phyloP scores from a whole-genome alignment of 2,329 filamentous ascomycete species.

The Aspergillus pseudotamarii region DNA sequence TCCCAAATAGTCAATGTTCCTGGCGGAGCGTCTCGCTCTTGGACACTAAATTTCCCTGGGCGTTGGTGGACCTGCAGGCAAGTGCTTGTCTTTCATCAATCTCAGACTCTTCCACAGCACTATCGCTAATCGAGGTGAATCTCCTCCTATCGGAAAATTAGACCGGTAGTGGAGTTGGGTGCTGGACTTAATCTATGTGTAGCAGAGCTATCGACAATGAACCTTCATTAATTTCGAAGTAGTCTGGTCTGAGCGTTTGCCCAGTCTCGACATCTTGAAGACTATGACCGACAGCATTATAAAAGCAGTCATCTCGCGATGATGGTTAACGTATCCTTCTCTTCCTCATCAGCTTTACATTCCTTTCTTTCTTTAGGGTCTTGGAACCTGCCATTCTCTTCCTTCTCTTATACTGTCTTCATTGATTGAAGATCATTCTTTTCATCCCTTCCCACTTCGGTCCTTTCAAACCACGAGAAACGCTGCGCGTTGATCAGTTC shows the following conservation, averaged over 20 bases:
- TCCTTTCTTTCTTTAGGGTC: constrained; percentile 31
- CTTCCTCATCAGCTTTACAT: constrained; percentile 32
- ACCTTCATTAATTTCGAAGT: constrained; percentile 20
- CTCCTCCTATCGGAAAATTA: constrained; percentile 26
- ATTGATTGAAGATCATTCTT: constrained; percentile 39
- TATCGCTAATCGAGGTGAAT: constrained; percentile 25
- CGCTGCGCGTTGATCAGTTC: constrained; percentile 34
- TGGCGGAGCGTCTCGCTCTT: constrained; percentile 13
- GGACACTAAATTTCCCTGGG: constrained; percentile 3
- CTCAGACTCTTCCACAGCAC: constrained; percentile 25
- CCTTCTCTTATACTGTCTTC: constrained; percentile 32
- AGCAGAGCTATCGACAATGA: constrained; percentile 3
- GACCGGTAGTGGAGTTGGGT: constrained; percentile 13
- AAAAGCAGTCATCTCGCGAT: constrained; percentile 17
- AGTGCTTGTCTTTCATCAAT: constrained; percentile 31
- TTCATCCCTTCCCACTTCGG: constrained; percentile 30
- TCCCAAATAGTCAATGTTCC: constrained; percentile 17
- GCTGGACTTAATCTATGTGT: constrained; percentile 1
- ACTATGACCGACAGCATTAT: constrained; percentile 2
- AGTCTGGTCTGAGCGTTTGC: constrained; percentile 17
- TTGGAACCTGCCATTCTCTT: constrained; percentile 32
- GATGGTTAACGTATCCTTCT: constrained; percentile 8
- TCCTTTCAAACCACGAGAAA: constrained; percentile 21
- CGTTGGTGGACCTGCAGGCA: constrained; percentile 9
- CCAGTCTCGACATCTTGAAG: neutral